Evolutionary conservation across 495 filamentous ascomycete genomes (phyloP).

Genomic region (Amphirosellinia nigrospora): DNA sequence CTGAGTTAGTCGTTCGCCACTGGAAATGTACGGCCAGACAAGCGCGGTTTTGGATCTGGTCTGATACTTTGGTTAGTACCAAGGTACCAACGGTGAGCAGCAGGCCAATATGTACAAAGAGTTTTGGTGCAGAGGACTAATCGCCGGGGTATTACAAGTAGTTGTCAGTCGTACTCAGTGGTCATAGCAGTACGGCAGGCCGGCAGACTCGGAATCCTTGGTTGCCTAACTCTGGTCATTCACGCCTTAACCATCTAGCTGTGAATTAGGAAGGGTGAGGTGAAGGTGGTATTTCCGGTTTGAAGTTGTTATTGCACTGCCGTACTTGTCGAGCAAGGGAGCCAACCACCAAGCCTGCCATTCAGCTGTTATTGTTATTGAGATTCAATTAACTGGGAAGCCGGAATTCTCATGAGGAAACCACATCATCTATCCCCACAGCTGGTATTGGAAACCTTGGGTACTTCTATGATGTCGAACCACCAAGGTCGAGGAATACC

Average conservation of each 20-base stretch:
- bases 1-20: constrained; percentile 13
- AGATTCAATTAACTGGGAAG: not conserved
- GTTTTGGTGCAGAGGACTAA: not conserved
- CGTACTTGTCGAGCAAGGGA: not conserved
- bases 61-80: not conserved
- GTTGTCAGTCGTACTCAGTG: no score
- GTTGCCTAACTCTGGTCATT: not conserved
- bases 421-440: constrained; percentile 1
- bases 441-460: not conserved
- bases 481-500: not conserved
- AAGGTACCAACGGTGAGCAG: not conserved
- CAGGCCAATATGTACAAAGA: not conserved
- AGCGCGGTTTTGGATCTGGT: not conserved
- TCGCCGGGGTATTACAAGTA: not conserved
- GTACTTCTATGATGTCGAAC: not conserved
- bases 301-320: not conserved
- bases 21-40: not conserved
- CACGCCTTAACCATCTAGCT: not conserved
- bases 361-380: not conserved
- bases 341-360: not conserved
- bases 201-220: constrained; percentile 13
- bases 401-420: not conserved
- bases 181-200: no score
- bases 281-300: not conserved
- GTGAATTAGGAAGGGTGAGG: not conserved